Evolutionary conservation across 192 early-diverging fungal genomes (phyloP), one percentile per base, ranked within the genome.

Genomic region (Oehlia diaphana): DNA sequence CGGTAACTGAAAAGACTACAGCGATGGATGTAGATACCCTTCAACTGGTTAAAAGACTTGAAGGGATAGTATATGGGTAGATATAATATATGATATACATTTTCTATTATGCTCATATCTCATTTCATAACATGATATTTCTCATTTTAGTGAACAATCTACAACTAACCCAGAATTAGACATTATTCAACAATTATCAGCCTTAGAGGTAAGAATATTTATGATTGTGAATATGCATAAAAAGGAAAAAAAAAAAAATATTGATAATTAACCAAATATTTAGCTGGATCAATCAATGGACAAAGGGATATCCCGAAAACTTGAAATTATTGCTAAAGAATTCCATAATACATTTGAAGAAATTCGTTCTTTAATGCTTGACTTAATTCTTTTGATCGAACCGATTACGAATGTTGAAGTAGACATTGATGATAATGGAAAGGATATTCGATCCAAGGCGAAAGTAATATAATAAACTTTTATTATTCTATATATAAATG

Each of bases 341-440:
- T 49, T 76, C 33, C 42, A 53, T 12, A 75, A 67, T 50, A 49
- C 47, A 13, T n/a, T 80, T 26, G 79, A 76, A 39, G 79, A 80
- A 58, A 21, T 76, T 35, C 63, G 53, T 28, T 31, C n/a, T 28
- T 67, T 80, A 39, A 65, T 80, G 49, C 44, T 31, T 9, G 79
- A 80, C 21, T 63, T 86, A 39, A 61, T 81, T 19, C 83, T 81
- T 4, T 72, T 86, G n/a, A 39, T 86, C 2, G 82, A 86, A 53
- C 80, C 82, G 9, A 81, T 86, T 64, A 61, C 62, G 31, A 83
- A 82, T 33, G 66, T 83, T 28, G 82, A 86, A 77, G 72, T 76
- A 6, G 83, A 86, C 16, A 81, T 64, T 53, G 79, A 83, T 33
- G 81, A 86, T 72, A 79, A 10, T 68, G 35, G 81, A 13, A 79